Evolutionary conservation across 2,329 filamentous ascomycete genomes (phyloP).

Genomic region (Cladophialophora carrionii): DNA sequence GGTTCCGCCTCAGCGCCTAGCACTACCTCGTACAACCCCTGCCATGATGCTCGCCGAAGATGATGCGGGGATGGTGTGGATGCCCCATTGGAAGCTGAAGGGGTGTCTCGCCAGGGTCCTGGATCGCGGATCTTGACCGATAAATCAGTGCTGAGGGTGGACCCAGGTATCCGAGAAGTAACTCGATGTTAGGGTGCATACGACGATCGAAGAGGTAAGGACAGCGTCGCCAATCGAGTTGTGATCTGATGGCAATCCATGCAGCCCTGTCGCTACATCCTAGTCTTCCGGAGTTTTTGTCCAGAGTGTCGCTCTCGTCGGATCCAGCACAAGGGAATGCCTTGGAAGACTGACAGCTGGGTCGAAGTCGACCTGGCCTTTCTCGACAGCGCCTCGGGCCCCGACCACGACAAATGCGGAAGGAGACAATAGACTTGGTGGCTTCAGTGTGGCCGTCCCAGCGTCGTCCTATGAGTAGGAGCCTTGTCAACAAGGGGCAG

Average conservation of each 20-base stretch:
- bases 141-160: background rate
- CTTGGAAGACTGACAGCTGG: background rate
- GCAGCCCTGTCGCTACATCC: background rate
- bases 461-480: background rate
- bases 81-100: background rate
- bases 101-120: background rate
- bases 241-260: background rate
- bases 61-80: background rate
- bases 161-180: background rate
- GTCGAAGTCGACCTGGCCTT: background rate
- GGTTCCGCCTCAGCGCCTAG: background rate
- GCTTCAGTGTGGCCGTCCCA: background rate
- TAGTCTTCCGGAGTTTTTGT: background rate
- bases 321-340: background rate
- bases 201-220: background rate
- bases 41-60: background rate
- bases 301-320: background rate
- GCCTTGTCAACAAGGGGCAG: background rate
- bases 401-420: background rate
- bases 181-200: background rate
- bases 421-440: background rate
- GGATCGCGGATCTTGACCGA: background rate
- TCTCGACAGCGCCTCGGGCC: background rate
- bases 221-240: background rate
- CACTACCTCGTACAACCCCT: background rate